phyloP scores from a whole-genome alignment of 169 alveolate genomes.

The Plasmodium coatneyi region DNA sequence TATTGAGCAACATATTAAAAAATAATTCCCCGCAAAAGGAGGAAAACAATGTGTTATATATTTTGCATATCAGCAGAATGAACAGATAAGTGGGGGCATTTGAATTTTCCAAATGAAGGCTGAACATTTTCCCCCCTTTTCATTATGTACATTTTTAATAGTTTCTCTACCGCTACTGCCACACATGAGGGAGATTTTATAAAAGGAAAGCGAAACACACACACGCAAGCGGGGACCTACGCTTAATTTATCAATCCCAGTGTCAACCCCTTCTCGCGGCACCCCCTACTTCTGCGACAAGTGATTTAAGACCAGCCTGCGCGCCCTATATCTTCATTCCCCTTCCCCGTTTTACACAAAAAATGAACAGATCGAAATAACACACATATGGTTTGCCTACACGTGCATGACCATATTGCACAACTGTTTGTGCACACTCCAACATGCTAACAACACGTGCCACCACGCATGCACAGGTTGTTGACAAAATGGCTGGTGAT shows the following conservation, averaged over 20 bases:
- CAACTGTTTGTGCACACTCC: neutral
- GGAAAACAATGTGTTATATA: neutral
- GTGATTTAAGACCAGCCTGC: neutral
- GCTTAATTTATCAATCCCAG: neutral
- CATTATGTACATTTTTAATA: neutral
- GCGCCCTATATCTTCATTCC: neutral
- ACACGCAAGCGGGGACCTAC: neutral
- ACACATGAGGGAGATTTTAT: neutral
- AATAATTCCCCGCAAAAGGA: neutral
- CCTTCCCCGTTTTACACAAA: neutral
- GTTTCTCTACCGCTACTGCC: neutral
- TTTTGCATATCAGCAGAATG: neutral
- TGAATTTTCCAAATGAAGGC: neutral
- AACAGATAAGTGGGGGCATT: neutral
- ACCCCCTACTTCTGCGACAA: neutral
- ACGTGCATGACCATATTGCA: neutral
- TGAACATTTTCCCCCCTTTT: neutral
- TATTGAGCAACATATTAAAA: neutral
- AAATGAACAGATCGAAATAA: constrained; percentile 8
- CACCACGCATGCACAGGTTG: neutral
- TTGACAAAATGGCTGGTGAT: constrained; percentile 31
- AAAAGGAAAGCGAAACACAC: neutral
- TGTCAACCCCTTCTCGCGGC: neutral
- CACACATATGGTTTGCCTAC: neutral
- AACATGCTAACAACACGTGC: neutral